Evolutionary conservation across 352 stramenopile genomes (phyloP).

Genomic region (Phytopythium delawarense): DNA sequence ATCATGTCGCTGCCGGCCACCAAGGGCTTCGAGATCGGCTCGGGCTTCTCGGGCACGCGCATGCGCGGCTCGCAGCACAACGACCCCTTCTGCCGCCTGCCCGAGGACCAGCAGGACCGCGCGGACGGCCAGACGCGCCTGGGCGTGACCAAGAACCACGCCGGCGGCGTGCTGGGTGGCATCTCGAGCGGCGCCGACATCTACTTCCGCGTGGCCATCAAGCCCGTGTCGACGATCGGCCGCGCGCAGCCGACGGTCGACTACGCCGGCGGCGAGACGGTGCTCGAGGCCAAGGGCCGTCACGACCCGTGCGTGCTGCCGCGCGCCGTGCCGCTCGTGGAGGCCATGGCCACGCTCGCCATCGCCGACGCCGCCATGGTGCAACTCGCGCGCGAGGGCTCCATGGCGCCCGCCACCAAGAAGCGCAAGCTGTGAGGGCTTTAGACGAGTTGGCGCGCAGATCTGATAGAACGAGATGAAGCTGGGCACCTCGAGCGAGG

Average conservation of each 20-base stretch:
- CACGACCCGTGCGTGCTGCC: constrained; percentile 99
- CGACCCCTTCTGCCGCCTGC: constrained; percentile 91
- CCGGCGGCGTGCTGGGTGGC: constrained; percentile 95
- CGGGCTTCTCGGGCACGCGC: constrained; percentile 93
- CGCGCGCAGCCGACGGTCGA: constrained; percentile 93
- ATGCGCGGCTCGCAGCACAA: constrained; percentile 98
- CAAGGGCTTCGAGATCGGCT: constrained; percentile 99
- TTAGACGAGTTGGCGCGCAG: constrained; percentile 11
- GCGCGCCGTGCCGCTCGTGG: constrained; percentile 95
- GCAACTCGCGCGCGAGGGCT: constrained; percentile 89
- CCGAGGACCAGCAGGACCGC: constrained; percentile 11
- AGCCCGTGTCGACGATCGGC: constrained; percentile 98
- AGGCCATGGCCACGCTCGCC: constrained; percentile 97
- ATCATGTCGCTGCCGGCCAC: constrained; percentile 98
- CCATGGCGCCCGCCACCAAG: constrained; percentile 47
- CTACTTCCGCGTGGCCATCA: constrained; percentile 98
- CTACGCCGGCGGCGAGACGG: constrained; percentile 93
- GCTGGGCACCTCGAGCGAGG: not conserved
- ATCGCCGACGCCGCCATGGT: constrained; percentile 96
- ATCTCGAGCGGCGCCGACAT: constrained; percentile 99
- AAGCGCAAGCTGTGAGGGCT: constrained; percentile 39
- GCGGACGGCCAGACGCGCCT: constrained; percentile 43
- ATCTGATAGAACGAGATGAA: constrained; percentile 1
- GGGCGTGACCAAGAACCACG: constrained; percentile 83
- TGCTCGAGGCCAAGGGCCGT: constrained; percentile 95